Base-by-base conservation (phyloP, 306 rosid species). In the Begonia loranthoides region DNA sequence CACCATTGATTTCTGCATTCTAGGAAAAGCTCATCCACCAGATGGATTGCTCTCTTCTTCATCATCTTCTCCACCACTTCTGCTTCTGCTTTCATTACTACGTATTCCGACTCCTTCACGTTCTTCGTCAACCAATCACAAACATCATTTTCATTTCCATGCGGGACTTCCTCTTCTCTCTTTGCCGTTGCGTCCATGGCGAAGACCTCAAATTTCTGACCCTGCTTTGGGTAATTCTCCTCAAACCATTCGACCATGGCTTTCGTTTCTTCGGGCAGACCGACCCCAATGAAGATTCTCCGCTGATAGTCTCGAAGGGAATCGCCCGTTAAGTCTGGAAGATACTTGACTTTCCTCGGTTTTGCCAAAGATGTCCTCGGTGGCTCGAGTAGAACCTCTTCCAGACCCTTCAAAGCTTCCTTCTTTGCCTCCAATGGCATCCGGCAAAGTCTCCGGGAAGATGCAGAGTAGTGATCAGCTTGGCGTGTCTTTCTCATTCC, bases 31-130 rank as follows among this genome's bases (percentile, higher is more conserved):
- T 77, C 94, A 65, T 77, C 81, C 67, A 80, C 86, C 56, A 84
- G 50, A 17, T 15, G 41, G 16, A 80, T 70, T 66, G 83, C 56
- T 53, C 64, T 55, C 53, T 58, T 63, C 61, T 63, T 54, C 15
- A 80, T 64, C 80, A 80, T 71, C 28, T 75, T 71, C 74, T 75
- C 81, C 17, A 75, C 87, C 11, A 63, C 63, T 22, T 60, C 80
- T 24, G 81, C 85, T 52, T 75, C 82, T 17, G 88, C 88, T 62
- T 77, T 79, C 79, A 83, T 72, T 66, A 83, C 94, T 7, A 83
- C 85, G 16, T 68, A 76, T 24, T 79, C 87, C 21, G 73, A 79
- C 65, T 69, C 70, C 65, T 52, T 49, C 55, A 80, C 71, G 60
- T 66, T 73, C 57, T 61, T 62, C 17, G 58, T 52, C 40, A 77